Evolutionary conservation across 2,329 filamentous ascomycete genomes (phyloP).

Genomic region (Nemania diffusa): DNA sequence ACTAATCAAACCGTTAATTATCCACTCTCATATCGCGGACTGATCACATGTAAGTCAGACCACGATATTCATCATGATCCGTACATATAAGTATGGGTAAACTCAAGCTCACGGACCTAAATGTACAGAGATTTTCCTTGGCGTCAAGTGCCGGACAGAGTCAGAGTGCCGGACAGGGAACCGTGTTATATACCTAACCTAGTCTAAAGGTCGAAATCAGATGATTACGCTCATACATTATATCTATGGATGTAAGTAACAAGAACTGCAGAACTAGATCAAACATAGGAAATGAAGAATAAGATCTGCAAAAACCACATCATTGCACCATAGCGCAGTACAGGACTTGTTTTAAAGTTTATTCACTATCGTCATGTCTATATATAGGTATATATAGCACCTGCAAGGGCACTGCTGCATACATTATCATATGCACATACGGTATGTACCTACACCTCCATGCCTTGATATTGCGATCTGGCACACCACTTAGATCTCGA

Average conservation of each 20-base stretch:
- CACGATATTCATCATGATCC: background rate
- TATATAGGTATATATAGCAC: too few species aligned
- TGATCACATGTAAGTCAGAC: background rate
- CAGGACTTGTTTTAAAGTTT: too few species aligned
- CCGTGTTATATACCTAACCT: background rate
- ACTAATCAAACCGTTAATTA: background rate
- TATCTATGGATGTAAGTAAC: background rate
- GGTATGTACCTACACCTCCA: background rate
- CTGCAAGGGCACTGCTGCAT: too few species aligned
- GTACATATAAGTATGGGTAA: background rate
- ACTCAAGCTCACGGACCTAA: background rate
- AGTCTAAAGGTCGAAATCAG: background rate
- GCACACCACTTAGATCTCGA: conserved; percentile 35
- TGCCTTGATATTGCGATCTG: too few species aligned
- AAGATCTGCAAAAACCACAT: background rate
- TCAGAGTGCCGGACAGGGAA: background rate
- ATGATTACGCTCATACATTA: background rate
- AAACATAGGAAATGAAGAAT: background rate
- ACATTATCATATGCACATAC: background rate
- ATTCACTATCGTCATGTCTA: too few species aligned
- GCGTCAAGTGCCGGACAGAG: background rate
- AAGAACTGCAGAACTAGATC: background rate
- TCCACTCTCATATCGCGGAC: background rate
- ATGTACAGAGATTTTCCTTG: background rate
- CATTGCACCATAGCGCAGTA: background rate